These are phyloP conservation scores for Candida sp. DNA, from an alignment of 1,139 yeast species.

Conservation along the genomic window DNA sequence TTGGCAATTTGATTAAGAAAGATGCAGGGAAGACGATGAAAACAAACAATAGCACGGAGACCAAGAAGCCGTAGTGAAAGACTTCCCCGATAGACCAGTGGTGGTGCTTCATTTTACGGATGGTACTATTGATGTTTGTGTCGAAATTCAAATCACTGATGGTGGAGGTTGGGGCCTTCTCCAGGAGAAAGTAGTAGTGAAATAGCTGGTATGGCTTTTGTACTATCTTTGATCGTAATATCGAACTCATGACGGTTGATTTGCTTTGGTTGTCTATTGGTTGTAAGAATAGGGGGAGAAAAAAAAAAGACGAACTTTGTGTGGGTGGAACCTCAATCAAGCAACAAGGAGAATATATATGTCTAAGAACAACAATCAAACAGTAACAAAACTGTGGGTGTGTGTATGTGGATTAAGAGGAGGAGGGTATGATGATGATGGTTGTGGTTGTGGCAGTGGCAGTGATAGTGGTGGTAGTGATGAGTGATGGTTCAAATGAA, in stretches of 20 bases:
- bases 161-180: constrained; percentile 58
- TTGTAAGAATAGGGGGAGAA: not conserved
- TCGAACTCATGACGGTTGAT: constrained; percentile 5
- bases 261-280: not conserved
- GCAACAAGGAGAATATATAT: too few relatives aligned
- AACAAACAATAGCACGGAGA: constrained; percentile 54
- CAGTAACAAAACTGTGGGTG: not conserved
- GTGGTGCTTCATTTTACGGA: constrained; percentile 54
- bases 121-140: constrained; percentile 54
- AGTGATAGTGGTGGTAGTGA: too few relatives aligned
- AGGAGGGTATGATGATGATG: not conserved
- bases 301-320: not conserved
- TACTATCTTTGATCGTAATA: constrained; percentile 38
- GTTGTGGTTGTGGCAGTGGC: too few relatives aligned
- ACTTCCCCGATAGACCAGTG: constrained; percentile 50
- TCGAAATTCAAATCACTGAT: constrained; percentile 65
- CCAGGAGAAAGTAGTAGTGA: constrained; percentile 58
- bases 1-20: constrained; percentile 46
- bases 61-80: constrained; percentile 55
- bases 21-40: constrained; percentile 57
- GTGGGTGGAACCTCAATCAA: too few relatives aligned
- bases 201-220: constrained; percentile 50
- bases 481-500: too few relatives aligned
- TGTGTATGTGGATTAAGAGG: not conserved
- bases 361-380: not conserved